These are phyloP conservation scores for Biscogniauxia marginata DNA, from an alignment of 2,329 filamentous ascomycete genomes.

Conservation along the genomic window DNA sequence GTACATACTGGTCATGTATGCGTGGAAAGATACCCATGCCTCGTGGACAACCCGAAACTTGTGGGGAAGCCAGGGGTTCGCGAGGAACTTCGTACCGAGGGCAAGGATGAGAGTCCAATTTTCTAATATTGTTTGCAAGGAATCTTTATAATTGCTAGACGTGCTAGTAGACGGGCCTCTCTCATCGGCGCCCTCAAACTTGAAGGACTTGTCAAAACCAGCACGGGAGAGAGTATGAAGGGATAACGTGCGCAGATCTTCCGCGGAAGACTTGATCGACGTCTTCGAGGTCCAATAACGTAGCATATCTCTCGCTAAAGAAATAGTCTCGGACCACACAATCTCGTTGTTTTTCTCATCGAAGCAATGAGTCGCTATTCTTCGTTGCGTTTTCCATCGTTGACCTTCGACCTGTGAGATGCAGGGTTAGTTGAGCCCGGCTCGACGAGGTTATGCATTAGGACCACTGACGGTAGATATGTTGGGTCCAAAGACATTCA, in stretches of 20 bases:
- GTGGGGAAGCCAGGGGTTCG: conserved; percentile 20
- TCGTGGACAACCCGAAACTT: conserved; percentile 17
- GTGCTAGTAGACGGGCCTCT: conserved; percentile 5
- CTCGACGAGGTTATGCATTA: background rate
- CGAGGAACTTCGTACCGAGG: conserved; percentile 25
- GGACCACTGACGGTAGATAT: conserved; percentile 13
- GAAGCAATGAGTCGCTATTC: conserved; percentile 26
- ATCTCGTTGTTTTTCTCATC: conserved; percentile 30
- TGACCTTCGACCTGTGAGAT: conserved; percentile 15
- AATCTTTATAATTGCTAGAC: conserved; percentile 27
- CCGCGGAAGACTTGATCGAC: conserved; percentile 18
- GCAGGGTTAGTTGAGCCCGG: too few species aligned
- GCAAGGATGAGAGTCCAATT: conserved; percentile 32
- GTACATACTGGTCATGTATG: conserved; percentile 31
- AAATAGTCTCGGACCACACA: conserved; percentile 29
- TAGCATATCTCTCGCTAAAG: conserved; percentile 27
- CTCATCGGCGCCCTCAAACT: conserved; percentile 30
- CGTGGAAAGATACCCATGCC: conserved; percentile 27
- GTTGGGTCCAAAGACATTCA: conserved; percentile 22
- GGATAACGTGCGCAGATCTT: conserved; percentile 29
- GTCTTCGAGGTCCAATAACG: conserved; percentile 25
- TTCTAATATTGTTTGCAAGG: conserved; percentile 29
- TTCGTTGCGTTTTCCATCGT: conserved; percentile 25
- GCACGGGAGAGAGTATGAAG: conserved; percentile 29
- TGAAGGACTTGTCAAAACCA: conserved; percentile 32